phyloP scores from a whole-genome alignment of 2,329 filamentous ascomycete genomes.

The Alternaria brassicicola region DNA sequence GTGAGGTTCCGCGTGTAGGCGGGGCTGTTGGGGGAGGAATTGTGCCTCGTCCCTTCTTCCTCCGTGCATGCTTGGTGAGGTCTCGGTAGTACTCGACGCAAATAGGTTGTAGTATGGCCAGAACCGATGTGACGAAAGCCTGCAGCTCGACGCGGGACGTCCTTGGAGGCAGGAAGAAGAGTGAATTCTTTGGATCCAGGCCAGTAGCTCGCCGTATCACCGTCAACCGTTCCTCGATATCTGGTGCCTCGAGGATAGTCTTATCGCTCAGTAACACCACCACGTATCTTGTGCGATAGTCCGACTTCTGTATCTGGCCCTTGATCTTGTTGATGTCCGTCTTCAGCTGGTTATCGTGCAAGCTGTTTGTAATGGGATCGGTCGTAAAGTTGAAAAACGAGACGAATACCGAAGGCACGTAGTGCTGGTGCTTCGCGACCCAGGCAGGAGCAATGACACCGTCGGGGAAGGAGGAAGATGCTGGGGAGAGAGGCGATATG shows the following conservation, averaged over 20 bases:
- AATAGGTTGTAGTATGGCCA: constrained; percentile 73
- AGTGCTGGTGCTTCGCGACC: constrained; percentile 86
- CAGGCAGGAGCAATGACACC: constrained; percentile 82
- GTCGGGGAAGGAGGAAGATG: constrained; percentile 84
- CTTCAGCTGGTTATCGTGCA: constrained; percentile 88
- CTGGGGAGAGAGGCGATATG: constrained; percentile 85
- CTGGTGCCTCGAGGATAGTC: constrained; percentile 61
- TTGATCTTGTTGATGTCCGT: constrained; percentile 82
- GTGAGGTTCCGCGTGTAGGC: constrained; percentile 81
- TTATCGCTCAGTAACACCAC: constrained; percentile 80
- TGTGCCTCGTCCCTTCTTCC: constrained; percentile 81
- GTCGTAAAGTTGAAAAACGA: constrained; percentile 80
- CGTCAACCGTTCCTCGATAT: constrained; percentile 76
- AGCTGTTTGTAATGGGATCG: constrained; percentile 73
- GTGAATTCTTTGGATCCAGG: constrained; percentile 76
- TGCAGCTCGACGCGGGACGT: constrained; percentile 73
- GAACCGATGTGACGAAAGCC: constrained; percentile 73
- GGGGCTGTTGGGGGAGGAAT: constrained; percentile 82
- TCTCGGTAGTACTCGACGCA: constrained; percentile 93
- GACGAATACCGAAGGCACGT: constrained; percentile 79
- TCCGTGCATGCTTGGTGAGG: constrained; percentile 85
- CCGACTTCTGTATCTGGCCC: constrained; percentile 69
- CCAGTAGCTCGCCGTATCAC: constrained; percentile 79
- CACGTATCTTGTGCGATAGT: constrained; percentile 78
- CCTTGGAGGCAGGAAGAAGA: constrained; percentile 82